These are phyloP conservation scores for Stentor roeselii DNA, from an alignment of 73 alveolate species.

Conservation along the genomic window DNA sequence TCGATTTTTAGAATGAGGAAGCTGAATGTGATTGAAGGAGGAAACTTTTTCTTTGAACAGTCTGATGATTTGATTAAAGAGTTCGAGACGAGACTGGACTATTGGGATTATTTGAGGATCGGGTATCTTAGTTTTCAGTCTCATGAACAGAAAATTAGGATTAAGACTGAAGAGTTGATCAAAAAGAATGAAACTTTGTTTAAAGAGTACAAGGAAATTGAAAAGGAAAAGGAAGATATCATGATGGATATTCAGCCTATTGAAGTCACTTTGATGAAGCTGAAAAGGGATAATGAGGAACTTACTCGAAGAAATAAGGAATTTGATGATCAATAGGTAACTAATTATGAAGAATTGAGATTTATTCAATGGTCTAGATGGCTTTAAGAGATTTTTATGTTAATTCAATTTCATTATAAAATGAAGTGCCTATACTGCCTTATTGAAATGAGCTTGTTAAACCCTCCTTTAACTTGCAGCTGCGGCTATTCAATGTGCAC, in stretches of 20 bases:
- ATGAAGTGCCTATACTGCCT: too few relatives aligned
- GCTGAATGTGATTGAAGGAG: slow-evolving; percentile 6
- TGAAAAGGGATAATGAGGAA: slow-evolving; percentile 9
- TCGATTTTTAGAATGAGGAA: slow-evolving; percentile 13
- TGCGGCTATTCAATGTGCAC: too few relatives aligned
- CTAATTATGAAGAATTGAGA: too few relatives aligned
- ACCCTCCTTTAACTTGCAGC: too few relatives aligned
- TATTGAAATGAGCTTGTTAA: too few relatives aligned
- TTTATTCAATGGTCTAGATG: too few relatives aligned
- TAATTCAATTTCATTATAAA: too few relatives aligned
- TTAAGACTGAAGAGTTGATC: slow-evolving; percentile 27
- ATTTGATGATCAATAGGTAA: background rate
- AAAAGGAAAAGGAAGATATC: background rate
- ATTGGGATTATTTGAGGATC: slow-evolving; percentile 31
- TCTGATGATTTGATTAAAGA: background rate
- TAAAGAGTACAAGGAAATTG: background rate
- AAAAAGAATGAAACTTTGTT: background rate
- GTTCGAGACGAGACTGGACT: slow-evolving; percentile 9
- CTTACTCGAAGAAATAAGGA: background rate
- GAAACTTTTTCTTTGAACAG: background rate
- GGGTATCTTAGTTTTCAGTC: slow-evolving; percentile 8
- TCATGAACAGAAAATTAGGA: slow-evolving; percentile 10
- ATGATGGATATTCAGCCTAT: background rate
- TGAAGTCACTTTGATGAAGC: background rate
- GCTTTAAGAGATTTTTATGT: too few relatives aligned